Conservation (phyloP, 441 rosid species). For the Euphorbia corollata region DNA sequence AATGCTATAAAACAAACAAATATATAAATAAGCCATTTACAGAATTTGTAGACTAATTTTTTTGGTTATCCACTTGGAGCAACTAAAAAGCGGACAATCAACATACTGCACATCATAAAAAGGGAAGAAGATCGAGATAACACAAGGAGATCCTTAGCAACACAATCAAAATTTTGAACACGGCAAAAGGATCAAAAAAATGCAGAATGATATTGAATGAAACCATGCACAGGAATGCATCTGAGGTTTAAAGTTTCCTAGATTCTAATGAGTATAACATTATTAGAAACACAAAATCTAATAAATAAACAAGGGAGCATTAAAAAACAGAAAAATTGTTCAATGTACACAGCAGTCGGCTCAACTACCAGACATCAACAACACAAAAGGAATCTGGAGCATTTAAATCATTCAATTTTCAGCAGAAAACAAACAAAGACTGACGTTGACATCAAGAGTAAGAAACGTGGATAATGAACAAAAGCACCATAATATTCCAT, state of each 20-base stretch:
- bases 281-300: neutral
- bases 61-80: neutral
- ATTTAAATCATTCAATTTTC: neutral
- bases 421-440: neutral
- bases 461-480: neutral
- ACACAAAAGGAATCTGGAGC: neutral
- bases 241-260: neutral
- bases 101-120: too few species aligned
- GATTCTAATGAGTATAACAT: too few species aligned
- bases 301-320: neutral
- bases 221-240: neutral
- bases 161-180: neutral
- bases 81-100: neutral
- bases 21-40: neutral
- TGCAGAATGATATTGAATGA: neutral
- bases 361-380: neutral
- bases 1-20: conserved; percentile 41
- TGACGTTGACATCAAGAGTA: neutral
- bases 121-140: neutral
- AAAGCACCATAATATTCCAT: conserved; percentile 6
- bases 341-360: neutral
- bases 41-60: conserved; percentile 7
- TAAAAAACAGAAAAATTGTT: neutral
- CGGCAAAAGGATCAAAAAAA: neutral
- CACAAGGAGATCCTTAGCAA: neutral